phyloP scores from a whole-genome alignment of 2,329 filamentous ascomycete genomes.

The Epicoccum sorghinum region DNA sequence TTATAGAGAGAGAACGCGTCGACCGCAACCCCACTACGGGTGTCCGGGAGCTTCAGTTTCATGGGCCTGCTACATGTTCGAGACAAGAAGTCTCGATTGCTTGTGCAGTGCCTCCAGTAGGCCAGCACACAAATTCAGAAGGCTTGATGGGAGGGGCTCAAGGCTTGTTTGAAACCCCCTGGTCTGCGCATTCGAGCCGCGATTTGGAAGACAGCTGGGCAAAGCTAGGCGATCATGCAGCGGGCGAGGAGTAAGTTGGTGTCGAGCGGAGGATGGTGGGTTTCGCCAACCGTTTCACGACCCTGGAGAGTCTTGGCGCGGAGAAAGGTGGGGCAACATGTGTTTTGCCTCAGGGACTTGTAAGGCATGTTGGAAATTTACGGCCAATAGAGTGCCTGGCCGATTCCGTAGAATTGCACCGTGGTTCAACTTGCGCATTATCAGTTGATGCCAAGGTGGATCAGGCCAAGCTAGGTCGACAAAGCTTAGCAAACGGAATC shows the following conservation, averaged over 20 bases:
- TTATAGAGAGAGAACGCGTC: slow-evolving; percentile 6
- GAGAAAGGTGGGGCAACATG: slow-evolving; percentile 9
- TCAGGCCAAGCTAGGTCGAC: too few relatives aligned
- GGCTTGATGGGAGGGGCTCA: slow-evolving; percentile 9
- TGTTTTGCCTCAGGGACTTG: slow-evolving; percentile 10
- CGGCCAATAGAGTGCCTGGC: too few relatives aligned
- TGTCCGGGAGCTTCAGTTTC: slow-evolving; percentile 33
- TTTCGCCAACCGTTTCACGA: slow-evolving; percentile 16
- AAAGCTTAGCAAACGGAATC: too few relatives aligned
- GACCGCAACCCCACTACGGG: slow-evolving; percentile 1
- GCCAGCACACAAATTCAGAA: slow-evolving; percentile 1
- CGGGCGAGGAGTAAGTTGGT: not conserved
- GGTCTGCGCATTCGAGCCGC: not conserved
- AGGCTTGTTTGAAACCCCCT: slow-evolving; percentile 17
- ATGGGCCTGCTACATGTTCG: slow-evolving; percentile 26
- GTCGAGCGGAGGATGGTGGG: slow-evolving; percentile 3
- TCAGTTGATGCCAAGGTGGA: too few relatives aligned
- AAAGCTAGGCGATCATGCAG: slow-evolving; percentile 12
- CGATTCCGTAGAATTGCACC: too few relatives aligned
- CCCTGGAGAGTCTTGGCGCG: slow-evolving; percentile 6
- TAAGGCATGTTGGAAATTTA: too few relatives aligned
- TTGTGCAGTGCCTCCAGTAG: slow-evolving; percentile 1
- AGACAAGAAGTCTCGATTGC: slow-evolving; percentile 13
- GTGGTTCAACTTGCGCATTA: too few relatives aligned
- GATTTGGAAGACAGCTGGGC: slow-evolving; percentile 5